A percentile compares a stretch with the other conserved stretches of the same genome.
Evolutionary conservation across 2,329 filamentous ascomycete genomes (phyloP).

Genomic region (Lecanicillium sp.): DNA sequence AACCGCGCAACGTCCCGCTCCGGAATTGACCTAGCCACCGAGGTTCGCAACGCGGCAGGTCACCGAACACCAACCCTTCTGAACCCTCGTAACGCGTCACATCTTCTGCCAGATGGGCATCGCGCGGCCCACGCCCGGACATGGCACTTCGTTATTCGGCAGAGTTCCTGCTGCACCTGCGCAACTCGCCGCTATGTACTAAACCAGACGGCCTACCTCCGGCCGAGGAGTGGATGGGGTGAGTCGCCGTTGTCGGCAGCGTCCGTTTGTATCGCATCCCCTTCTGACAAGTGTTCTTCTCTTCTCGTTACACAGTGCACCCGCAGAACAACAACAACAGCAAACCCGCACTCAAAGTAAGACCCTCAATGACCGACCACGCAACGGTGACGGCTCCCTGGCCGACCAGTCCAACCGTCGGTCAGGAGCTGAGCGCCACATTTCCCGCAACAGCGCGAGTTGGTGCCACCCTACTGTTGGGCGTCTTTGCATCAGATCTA

Average conservation of each 20-base stretch:
- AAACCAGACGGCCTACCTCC: slow-evolving; percentile 77
- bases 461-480: slow-evolving; percentile 25
- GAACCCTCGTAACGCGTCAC: too few relatives aligned
- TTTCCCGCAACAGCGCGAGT: slow-evolving; percentile 54
- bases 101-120: slow-evolving; percentile 29
- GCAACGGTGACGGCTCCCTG: slow-evolving; percentile 38
- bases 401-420: slow-evolving; percentile 48
- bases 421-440: slow-evolving; percentile 45
- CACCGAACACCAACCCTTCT: background rate
- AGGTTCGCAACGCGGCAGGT: too few relatives aligned
- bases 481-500: background rate
- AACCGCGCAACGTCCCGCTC: too few relatives aligned
- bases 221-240: slow-evolving; percentile 96
- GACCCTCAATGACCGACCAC: slow-evolving; percentile 36
- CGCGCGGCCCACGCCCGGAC: slow-evolving; percentile 27
- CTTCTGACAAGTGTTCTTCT: slow-evolving; percentile 8
- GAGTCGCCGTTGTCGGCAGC: slow-evolving; percentile 26
- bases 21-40: too few relatives aligned
- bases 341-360: slow-evolving; percentile 41
- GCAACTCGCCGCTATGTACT: slow-evolving; percentile 74
- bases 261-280: background rate
- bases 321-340: slow-evolving; percentile 41
- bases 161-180: slow-evolving; percentile 69
- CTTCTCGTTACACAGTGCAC: slow-evolving; percentile 29
- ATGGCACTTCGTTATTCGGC: slow-evolving; percentile 65